These are phyloP conservation scores for Gossypium sturtianum DNA, from an alignment of 345 rosid genomes.

Conservation along the genomic window DNA sequence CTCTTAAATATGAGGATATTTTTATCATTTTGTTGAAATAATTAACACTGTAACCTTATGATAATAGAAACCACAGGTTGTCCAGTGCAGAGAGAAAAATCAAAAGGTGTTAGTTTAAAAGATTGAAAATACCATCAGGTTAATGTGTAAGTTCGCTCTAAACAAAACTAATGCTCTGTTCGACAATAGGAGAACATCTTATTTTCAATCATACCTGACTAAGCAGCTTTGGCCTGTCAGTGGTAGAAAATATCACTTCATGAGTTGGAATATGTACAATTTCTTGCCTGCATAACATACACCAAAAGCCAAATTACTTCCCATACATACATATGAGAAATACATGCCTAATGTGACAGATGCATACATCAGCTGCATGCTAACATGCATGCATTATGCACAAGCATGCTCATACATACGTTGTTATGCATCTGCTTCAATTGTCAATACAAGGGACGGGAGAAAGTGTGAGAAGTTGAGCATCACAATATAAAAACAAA, in stretches of 20 bases:
- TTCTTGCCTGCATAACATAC: slow-evolving; percentile 44
- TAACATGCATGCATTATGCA: background rate
- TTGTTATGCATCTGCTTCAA: background rate
- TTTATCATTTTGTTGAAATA: background rate
- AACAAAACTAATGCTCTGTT: background rate
- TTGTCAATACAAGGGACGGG: background rate
- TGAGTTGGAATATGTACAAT: slow-evolving; percentile 32
- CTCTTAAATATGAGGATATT: background rate
- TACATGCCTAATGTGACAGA: background rate
- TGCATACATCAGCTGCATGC: background rate
- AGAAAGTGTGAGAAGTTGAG: background rate
- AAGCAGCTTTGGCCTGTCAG: slow-evolving; percentile 74
- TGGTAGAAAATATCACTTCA: slow-evolving; percentile 66
- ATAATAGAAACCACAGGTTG: background rate
- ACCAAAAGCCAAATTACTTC: slow-evolving; percentile 12
- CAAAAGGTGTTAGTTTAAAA: background rate
- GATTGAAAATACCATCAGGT: background rate
- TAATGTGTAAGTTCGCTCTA: background rate
- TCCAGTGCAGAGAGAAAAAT: background rate
- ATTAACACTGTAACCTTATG: background rate
- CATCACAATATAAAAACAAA: background rate
- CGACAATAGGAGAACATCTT: background rate
- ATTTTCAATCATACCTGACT: slow-evolving; percentile 47
- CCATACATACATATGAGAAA: background rate
- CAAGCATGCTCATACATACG: background rate